Base-by-base conservation (phyloP, 768 basidiomycete genomes). In the Lactarius deliciosus region DNA sequence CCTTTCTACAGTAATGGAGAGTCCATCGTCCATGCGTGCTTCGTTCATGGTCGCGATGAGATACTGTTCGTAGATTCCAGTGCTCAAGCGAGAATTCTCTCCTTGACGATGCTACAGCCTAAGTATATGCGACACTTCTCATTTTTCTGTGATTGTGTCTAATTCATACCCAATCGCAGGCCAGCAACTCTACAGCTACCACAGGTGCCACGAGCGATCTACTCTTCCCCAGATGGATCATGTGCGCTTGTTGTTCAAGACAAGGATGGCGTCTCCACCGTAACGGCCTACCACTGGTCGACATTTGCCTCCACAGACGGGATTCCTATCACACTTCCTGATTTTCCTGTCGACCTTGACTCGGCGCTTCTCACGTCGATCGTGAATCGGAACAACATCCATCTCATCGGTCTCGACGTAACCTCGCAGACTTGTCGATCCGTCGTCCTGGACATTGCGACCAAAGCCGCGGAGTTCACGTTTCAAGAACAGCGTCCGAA, bases 241-340 rank as follows among this genome's bases (percentile, higher is more conserved):
- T 86, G 84, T 68, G 68, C 85, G n/a, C 57, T 86, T 30, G 73
- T 78, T 2, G 65, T 77, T 4, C 76, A 79, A 22, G 36, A 69
- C 28, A 34, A 34, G 13, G 38, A 68, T 6, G 56, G 50, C 0
- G 15, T 18, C 1, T 34, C 57, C 11, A 45, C 60, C 45, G 38
- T 83, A 2, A 78, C 74, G 2, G 80, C 81, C 0, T 86, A 82
- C 65, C 87, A 87, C 68, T 86, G 82, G 83, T 75, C 74, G 6
- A 83, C 84, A 0, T 86, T 88, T 65, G 86, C 85, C 0, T 81
- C 82, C 0, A 76, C 79, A 0, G 71, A 76, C 9, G 86, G 85
- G 15, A 81, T 80, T 28, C n/a, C 55, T 0, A 69, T 85, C 1
- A 68, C 76, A 13, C 62, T 83, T 16, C 76, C 74, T 0, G 68